A percentile compares a stretch with the other conserved stretches of the same genome.
Conservation (phyloP, 2,329 filamentous ascomycete genomes). For the Botrytis fragariae region DNA sequence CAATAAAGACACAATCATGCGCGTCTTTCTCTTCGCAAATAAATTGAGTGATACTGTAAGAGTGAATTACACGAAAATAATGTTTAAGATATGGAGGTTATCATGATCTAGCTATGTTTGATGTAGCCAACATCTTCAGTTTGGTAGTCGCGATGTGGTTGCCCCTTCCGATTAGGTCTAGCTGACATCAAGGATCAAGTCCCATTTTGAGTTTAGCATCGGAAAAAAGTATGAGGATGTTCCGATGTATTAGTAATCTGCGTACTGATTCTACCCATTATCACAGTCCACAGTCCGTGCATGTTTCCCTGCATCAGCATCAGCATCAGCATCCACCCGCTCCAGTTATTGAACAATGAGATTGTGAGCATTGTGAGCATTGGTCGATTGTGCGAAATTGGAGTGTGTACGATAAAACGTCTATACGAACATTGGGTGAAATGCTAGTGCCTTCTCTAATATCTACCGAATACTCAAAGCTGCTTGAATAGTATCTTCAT, state of each 20-base stretch:
- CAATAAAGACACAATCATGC: slow-evolving; percentile 17
- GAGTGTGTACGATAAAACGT: background rate
- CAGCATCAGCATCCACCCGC: background rate
- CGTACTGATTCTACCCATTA: background rate
- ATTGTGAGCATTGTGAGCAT: background rate
- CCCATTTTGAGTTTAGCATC: slow-evolving; percentile 1
- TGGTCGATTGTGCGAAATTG: background rate
- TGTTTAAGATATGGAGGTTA: background rate
- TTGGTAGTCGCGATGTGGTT: slow-evolving; percentile 19
- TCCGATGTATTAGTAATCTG: background rate
- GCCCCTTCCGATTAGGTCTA: slow-evolving; percentile 17
- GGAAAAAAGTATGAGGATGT: slow-evolving; percentile 3
- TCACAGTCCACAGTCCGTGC: background rate
- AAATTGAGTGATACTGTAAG: background rate
- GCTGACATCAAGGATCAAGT: background rate
- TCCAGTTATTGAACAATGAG: background rate
- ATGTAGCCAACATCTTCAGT: slow-evolving; percentile 17
- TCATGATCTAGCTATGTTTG: background rate
- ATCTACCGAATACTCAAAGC: background rate
- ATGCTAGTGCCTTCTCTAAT: background rate
- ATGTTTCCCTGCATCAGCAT: background rate
- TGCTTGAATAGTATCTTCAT: background rate
- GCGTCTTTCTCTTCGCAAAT: slow-evolving; percentile 10
- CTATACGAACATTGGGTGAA: background rate
- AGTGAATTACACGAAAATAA: slow-evolving; percentile 15